Base-by-base conservation (phyloP, 2,329 filamentous ascomycete species). In the Cytospora leucostoma region DNA sequence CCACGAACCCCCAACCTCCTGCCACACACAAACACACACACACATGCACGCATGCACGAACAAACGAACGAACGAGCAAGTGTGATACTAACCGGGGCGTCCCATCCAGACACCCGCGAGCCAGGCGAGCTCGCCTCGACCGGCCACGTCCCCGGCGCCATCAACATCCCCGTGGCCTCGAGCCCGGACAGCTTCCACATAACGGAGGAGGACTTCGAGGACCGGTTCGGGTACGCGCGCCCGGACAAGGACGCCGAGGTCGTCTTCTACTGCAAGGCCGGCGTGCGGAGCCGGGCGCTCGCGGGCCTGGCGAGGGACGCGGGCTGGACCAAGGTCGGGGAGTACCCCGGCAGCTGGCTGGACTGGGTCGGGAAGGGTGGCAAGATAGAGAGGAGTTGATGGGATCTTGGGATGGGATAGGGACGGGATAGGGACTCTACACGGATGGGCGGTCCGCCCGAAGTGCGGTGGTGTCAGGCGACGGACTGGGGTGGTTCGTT, bases 241-340 rank as follows among this genome's bases (percentile, higher is more conserved):
- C 93, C 82, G 0, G 70, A 71, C 2, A 79, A 79, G 65, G 80
- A 85, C 52, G 74, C 76, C 37, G 80, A 85, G 67, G 74, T 97
- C 15, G 82, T 98, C 4, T 95, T 98, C 71, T 98, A 97, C 76
- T 99, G 95, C 78, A 96, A 92, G 79, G 88, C 93, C 0, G 95
- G 95, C 2, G 91, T 98, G 67, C 82, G 95, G 73, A 92, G 91
- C 69, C 80, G 82, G 53, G 85, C 90, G 0, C 93, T 93, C 7
- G 93, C 93, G 7, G 82, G 84, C 67, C 76, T 97, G 74, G 95
- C 95, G 35, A 80, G 81, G 70, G 84, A 90, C 72, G 89, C 88
- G 2, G 94, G 94, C 11, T 98, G 91, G 82, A 76, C 78, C 56
- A 84, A 82, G 8, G 85, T 91, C 0, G 86, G 85, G 21, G 90